Evolutionary conservation across 495 filamentous ascomycete species (phyloP), one percentile per base, ranked within the genome.

Genomic region (Recurvomyces mirabilis): DNA sequence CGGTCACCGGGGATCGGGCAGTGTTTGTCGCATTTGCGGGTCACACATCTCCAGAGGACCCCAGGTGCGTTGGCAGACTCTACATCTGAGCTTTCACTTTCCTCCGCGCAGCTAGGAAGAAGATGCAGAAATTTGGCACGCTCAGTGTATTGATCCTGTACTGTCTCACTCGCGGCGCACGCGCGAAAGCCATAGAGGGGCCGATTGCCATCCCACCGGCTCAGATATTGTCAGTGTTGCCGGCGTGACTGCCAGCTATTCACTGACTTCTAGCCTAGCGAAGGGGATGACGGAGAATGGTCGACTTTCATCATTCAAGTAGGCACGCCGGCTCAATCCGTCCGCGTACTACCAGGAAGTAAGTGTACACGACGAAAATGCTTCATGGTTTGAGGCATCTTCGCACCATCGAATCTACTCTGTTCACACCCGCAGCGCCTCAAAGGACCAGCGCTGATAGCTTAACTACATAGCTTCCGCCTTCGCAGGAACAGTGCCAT

Each of bases 321-420:
- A 2, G 76, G 76, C 21, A 65, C 67, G n/a, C 67, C 72, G 18
- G 58, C 64, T 6, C 72, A 77, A 58, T 63, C 68, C 34, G 57
- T 78, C 7, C 69, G 75, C 46, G 62, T 79, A 38, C 66, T 71
- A 21, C 64, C 71, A 35, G 73, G 68, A 47, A 79, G 74, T 4
- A 73, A 35, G 66, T 68, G 20, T 72, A 76, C 52, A 67, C 70
- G 18, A 79, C 72, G 74, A 10, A 36, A 18, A 30, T n/a, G 9
- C 9, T 30, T n/a, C 26, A 30, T 30, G 9, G 9, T n/a, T 30
- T 30, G 9, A 30, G 9, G 26, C 26, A 30, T 30, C 26, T 9
- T 9, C 26, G 9, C n/a, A 9, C n/a, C 26, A 30, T n/a, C 26
- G 26, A 30, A 30, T n/a, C 26, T 9, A 30, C n/a, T n/a, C n/a